Base-by-base conservation (phyloP, 768 basidiomycete species). In the Solioccasus polychromus region DNA sequence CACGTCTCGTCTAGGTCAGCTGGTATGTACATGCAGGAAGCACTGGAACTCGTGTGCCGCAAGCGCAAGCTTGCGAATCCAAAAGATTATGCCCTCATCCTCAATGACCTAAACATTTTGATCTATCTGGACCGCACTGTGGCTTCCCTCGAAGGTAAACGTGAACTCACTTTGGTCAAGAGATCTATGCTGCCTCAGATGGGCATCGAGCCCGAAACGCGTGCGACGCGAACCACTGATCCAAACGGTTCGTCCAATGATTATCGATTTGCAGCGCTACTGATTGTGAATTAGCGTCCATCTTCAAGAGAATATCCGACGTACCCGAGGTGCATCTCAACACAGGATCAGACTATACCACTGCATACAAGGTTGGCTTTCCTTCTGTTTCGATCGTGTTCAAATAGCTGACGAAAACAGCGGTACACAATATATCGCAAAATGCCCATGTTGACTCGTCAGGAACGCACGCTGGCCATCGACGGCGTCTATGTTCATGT, bases 21-120 rank as follows among this genome's bases (percentile, higher is more conserved):
- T 12, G 92, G 89, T 8, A 96, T 92, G 85, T 98, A 98, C 64
- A 87, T 97, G 80, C 92, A 94, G 56, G 95, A 98, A 64, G 90
- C 91, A 1, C 77, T 96, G 19, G 95, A 96, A 50, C 72, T 83
- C 18, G 85, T 91, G 2, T 92, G 88, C 61, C 74, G 78, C 29
- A 80, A 79, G 59, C 77, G 84, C 39, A 81, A 80, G 57, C 66
- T 90, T 23, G 67, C 71, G 20, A 77, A 85, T 55, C 77, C 86
- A 24, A 80, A 85, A 46, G 85, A 92, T 47, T 97, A 92, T 68
- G 90, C 89, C 2, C 76, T 98, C 18, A 70, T 94, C 31, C 68
- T 88, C 36, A 64, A 66, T 11, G 64, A 71, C 11, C 72, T 74
- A 1, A 84, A 82, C 46, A 83, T 95, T 31, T 68, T 92, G 44